phyloP scores from a whole-genome alignment of 331 rosid genomes.

The Pyracantha coccinea region DNA sequence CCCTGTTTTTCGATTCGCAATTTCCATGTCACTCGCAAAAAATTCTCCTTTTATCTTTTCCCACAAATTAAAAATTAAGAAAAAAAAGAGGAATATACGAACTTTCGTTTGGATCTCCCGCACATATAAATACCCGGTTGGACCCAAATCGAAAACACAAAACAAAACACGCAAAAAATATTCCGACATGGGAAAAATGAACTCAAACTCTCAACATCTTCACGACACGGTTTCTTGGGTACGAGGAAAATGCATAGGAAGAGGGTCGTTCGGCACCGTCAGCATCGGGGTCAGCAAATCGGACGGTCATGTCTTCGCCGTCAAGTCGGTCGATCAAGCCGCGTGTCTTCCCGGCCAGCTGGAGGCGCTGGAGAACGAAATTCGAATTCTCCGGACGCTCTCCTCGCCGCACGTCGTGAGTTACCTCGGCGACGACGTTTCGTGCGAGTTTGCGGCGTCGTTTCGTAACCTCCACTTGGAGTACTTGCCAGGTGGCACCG shows the following conservation, averaged over 20 bases:
- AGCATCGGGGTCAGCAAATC: slow-evolving; percentile 31
- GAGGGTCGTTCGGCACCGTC: slow-evolving; percentile 69
- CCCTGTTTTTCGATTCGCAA: no score
- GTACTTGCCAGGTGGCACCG: slow-evolving; percentile 81
- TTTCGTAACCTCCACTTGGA: slow-evolving; percentile 64
- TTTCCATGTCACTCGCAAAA: background rate
- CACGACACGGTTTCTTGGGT: slow-evolving; percentile 47
- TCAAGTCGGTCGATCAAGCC: slow-evolving; percentile 56
- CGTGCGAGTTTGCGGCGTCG: slow-evolving; percentile 35
- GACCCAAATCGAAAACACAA: background rate
- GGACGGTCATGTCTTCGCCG: slow-evolving; percentile 57
- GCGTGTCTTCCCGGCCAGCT: slow-evolving; percentile 23
- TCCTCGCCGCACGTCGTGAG: slow-evolving; percentile 55
- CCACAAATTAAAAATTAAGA: background rate
- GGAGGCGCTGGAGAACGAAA: slow-evolving; percentile 67
- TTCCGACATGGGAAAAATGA: background rate
- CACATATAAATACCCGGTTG: slow-evolving; percentile 10
- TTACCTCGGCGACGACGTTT: slow-evolving; percentile 53
- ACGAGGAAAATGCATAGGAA: slow-evolving; percentile 60
- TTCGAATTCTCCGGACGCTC: slow-evolving; percentile 40
- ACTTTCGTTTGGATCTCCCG: background rate
- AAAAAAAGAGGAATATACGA: background rate
- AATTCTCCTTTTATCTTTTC: background rate
- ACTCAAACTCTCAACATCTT: background rate
- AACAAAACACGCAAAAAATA: background rate